Percentiles rank a stretch among this genome's conserved stretches.
These are phyloP conservation scores for Rubus idaeus DNA, from an alignment of 306 rosid species.

Conservation along the genomic window DNA sequence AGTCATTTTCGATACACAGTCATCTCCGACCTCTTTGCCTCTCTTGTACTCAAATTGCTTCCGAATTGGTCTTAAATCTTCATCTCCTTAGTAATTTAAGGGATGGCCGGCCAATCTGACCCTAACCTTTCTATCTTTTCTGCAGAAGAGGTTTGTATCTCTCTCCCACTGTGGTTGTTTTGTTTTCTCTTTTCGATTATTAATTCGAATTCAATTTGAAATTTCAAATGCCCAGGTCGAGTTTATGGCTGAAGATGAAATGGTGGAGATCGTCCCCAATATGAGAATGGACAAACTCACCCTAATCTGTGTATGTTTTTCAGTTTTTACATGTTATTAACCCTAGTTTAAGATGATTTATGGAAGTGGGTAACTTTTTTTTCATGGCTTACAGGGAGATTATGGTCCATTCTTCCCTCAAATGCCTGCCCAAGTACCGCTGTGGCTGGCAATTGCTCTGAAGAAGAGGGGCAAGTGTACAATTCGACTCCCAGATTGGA, in stretches of 20 bases:
- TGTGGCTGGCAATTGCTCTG: constrained; percentile 88
- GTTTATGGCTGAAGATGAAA: constrained; percentile 83
- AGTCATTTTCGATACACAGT: not conserved
- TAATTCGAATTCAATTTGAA: not conserved
- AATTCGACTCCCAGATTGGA: constrained; percentile 77
- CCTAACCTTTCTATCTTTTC: constrained; percentile 33
- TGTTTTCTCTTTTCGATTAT: not conserved
- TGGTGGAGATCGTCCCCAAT: constrained; percentile 74
- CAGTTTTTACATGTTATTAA: constrained; percentile 3
- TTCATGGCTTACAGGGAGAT: constrained; percentile 62
- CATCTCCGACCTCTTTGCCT: not conserved
- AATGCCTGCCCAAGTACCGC: constrained; percentile 66
- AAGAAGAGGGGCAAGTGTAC: constrained; percentile 87
- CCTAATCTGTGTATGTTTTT: constrained; percentile 55
- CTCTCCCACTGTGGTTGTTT: not conserved
- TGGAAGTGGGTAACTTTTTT: not conserved
- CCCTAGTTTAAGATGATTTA: not conserved
- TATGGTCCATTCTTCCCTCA: constrained; percentile 88
- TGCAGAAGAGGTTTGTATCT: constrained; percentile 44
- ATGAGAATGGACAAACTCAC: constrained; percentile 80
- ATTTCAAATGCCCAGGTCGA: constrained; percentile 51
- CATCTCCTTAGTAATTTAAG: not conserved
- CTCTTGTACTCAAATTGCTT: not conserved
- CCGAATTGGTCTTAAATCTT: not conserved
- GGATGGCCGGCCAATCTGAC: constrained; percentile 52